These are phyloP conservation scores for Porphyrellus sp. DNA, from an alignment of 1,284 basidiomycete genomes.

Conservation along the genomic window DNA sequence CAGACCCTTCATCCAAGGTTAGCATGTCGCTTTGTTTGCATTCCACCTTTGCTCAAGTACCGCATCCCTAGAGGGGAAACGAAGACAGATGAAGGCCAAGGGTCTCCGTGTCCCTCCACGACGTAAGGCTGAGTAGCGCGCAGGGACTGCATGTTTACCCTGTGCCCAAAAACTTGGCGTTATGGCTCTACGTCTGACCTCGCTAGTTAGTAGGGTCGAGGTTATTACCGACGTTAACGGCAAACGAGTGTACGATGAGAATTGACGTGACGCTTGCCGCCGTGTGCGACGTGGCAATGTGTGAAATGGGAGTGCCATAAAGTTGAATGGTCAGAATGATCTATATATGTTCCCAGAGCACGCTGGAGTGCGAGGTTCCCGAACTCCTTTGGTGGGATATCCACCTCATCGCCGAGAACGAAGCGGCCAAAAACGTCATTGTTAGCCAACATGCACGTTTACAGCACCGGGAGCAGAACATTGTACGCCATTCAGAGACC, in stretches of 20 bases:
- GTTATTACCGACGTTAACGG: not conserved
- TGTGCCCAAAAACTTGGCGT: conserved; percentile 1
- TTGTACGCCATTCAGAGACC: not conserved
- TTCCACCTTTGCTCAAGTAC: conserved; percentile 6
- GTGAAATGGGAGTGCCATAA: not conserved
- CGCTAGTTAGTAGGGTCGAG: not conserved
- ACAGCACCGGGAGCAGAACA: not conserved
- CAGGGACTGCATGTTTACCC: conserved; percentile 1
- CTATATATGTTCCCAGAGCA: not conserved
- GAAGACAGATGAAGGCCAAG: conserved; percentile 71
- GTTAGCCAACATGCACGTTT: not conserved
- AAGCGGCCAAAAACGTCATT: not conserved
- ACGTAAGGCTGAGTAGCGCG: conserved; percentile 13
- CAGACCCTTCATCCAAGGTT: conserved; percentile 64
- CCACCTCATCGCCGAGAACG: not conserved
- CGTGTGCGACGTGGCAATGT: not conserved
- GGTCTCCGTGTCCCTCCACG: conserved; percentile 63
- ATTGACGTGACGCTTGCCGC: not conserved
- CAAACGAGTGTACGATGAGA: conserved; percentile 3
- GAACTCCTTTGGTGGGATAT: too few relatives aligned
- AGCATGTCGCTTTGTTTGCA: conserved; percentile 29
- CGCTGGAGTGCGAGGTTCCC: too few relatives aligned
- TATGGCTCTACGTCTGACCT: not conserved
- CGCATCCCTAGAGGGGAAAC: conserved; percentile 54
- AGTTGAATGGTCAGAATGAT: not conserved